Percentiles rank a stretch among this genome's conserved stretches.
Evolutionary conservation across 78 protist genomes (phyloP).

Genomic region (Dictyostelium citrinum): DNA sequence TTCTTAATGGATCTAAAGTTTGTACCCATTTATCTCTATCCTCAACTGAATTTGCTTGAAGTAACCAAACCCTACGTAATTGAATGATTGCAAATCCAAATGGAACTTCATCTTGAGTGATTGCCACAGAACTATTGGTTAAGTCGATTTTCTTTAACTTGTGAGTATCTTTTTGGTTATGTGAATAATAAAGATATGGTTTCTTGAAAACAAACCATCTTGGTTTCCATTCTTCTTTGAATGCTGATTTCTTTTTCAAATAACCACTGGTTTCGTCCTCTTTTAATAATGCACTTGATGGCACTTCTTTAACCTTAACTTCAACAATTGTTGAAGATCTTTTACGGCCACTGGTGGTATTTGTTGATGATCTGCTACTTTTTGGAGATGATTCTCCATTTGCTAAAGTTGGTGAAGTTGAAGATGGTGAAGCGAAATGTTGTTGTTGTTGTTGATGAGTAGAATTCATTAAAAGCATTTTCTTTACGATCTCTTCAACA

Average conservation of each 20-base stretch:
- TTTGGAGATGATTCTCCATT: neutral
- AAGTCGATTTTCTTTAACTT: conserved; percentile 71
- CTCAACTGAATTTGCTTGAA: conserved; percentile 44
- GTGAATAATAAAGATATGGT: conserved; percentile 66
- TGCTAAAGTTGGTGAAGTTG: neutral
- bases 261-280: conserved; percentile 72
- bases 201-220: conserved; percentile 69
- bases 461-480: conserved; percentile 46
- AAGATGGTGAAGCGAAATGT: neutral
- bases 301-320: conserved; percentile 66
- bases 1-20: conserved; percentile 65
- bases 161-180: conserved; percentile 38
- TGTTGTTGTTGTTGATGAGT: conserved; percentile 19
- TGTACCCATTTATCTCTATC: conserved; percentile 74
- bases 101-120: conserved; percentile 68
- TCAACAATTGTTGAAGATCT: conserved; percentile 41
- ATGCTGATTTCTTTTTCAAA: conserved; percentile 70
- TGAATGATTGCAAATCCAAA: conserved; percentile 71
- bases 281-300: conserved; percentile 40
- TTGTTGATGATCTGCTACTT: neutral
- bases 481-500: conserved; percentile 51
- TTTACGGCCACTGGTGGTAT: neutral
- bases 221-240: conserved; percentile 67
- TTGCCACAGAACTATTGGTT: conserved; percentile 63
- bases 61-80: conserved; percentile 55